Evolutionary conservation across 305 asterid genomes (phyloP), one percentile per base, ranked within the genome.

Genomic region (Ilex paraguariensis): DNA sequence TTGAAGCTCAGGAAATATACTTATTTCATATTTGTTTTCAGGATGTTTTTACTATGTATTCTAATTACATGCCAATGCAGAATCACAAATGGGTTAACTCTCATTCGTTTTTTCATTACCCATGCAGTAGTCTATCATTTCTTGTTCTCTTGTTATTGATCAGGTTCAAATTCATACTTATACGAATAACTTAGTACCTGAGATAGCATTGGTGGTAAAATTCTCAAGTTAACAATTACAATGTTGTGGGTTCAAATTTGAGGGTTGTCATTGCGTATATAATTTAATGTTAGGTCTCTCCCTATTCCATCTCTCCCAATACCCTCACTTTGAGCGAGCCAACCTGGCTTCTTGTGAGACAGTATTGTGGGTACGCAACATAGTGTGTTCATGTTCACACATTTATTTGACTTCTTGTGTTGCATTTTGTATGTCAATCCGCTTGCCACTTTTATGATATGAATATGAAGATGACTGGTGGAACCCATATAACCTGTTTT

Each of bases 61-160:
- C 51, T 45, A 39, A 42, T 74, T 45, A 49, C 60, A 13, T 28
- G 9, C 53, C 49, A 44, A 15, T 44, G 57, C 32, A 40, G 55
- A 39, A 42, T 44, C 15, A 57, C 56, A 65, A 33, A n/a, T 15
- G 14, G 60, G 11, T 44, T 33, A 36, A 36, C 39, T 39, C 0
- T 36, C 13, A 32, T 10, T 52, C 21, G 32, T 31, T 48, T 31
- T 13, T 3, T 9, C 49, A 28, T 63, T 13, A 21, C 17, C 44
- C 13, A 32, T 39, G 46, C 16, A 33, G 39, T 28, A 17, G 11
- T 48, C 57, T 36, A 9, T 30, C 46, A 56, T 30, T 54, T 52
- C 30, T 52, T 54, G 11, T 57, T 54, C 10, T 64, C 36, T 59
- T 46, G 30, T 31, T 59, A 49, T 17, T 45, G 28, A 30, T 33